phyloP scores from a whole-genome alignment of 768 basidiomycete species.

The Neoboletus brunneissimus region DNA sequence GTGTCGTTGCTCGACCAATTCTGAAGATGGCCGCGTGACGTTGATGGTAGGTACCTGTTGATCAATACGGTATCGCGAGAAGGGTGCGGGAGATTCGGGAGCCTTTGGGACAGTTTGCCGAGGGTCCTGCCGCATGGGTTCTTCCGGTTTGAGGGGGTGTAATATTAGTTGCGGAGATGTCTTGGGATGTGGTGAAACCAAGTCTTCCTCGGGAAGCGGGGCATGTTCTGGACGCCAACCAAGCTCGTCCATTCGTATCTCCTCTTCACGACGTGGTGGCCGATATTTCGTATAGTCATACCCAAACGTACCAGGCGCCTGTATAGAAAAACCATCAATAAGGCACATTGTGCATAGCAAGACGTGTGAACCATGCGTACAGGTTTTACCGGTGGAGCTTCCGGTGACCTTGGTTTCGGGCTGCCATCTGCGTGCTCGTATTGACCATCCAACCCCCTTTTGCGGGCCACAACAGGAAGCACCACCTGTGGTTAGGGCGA shows the following conservation, averaged over 20 bases:
- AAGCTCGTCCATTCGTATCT: constrained; percentile 69
- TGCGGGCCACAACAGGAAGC: constrained; percentile 78
- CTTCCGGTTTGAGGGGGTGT: constrained; percentile 28
- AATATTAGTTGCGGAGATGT: constrained; percentile 11
- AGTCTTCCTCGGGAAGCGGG: constrained; percentile 12
- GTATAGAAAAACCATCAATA: constrained; percentile 5
- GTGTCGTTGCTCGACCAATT: constrained; percentile 27
- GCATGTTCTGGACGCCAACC: constrained; percentile 39
- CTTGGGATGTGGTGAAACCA: background rate
- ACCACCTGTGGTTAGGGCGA: constrained; percentile 55
- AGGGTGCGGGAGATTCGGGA: constrained; percentile 58
- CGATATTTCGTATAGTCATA: constrained; percentile 73
- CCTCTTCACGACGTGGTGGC: constrained; percentile 40
- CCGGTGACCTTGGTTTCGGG: constrained; percentile 47
- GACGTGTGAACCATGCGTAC: constrained; percentile 39
- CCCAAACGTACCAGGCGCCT: constrained; percentile 85
- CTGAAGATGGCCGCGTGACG: constrained; percentile 31
- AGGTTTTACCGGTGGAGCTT: constrained; percentile 46
- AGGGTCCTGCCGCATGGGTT: constrained; percentile 27
- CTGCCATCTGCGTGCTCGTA: constrained; percentile 72
- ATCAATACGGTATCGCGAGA: constrained; percentile 49
- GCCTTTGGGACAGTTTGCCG: constrained; percentile 23
- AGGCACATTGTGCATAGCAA: background rate
- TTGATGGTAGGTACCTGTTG: constrained; percentile 32
- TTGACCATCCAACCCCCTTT: constrained; percentile 71